Conservation (phyloP, 805 yeast genomes). For the Nakazawaea molendinolei region DNA sequence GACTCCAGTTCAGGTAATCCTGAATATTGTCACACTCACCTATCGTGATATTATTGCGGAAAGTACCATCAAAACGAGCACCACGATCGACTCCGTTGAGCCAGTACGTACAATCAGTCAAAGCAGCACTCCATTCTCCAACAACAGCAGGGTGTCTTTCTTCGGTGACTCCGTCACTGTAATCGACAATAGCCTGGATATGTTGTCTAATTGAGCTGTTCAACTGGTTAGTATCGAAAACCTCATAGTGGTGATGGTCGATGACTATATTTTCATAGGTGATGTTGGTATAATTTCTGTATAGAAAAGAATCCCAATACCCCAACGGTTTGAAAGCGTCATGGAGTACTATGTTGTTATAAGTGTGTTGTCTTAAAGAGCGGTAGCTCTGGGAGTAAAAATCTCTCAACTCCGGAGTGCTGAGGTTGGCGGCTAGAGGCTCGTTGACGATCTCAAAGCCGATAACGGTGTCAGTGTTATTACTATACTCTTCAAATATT, state of each 20-base stretch:
- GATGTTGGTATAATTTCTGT: slow-evolving; percentile 2
- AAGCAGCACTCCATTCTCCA: slow-evolving; percentile 91
- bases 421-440: slow-evolving; percentile 72
- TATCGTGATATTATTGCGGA: slow-evolving; percentile 28
- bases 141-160: slow-evolving; percentile 70
- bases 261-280: slow-evolving; percentile 58
- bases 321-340: slow-evolving; percentile 68
- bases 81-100: slow-evolving; percentile 82
- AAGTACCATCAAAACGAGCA: slow-evolving; percentile 71
- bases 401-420: slow-evolving; percentile 48
- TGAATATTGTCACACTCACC: slow-evolving; percentile 59
- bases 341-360: slow-evolving; percentile 62
- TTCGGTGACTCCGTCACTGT: slow-evolving; percentile 34
- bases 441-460: slow-evolving; percentile 87
- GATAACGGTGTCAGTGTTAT: slow-evolving; percentile 63
- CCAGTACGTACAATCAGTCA: slow-evolving; percentile 88
- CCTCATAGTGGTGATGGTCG: slow-evolving; percentile 91
- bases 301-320: slow-evolving; percentile 58
- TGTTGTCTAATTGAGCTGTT: slow-evolving; percentile 55
- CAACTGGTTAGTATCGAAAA: slow-evolving; percentile 62
- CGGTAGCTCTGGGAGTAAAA: slow-evolving; percentile 62
- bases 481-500: slow-evolving; percentile 61
- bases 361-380: slow-evolving; percentile 51
- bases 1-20: slow-evolving; percentile 46
- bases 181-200: slow-evolving; percentile 43